Evolutionary conservation across 1,284 basidiomycete species (phyloP), one percentile per base, ranked within the genome.

Genomic region (Cutaneotrichosporon mucoides): DNA sequence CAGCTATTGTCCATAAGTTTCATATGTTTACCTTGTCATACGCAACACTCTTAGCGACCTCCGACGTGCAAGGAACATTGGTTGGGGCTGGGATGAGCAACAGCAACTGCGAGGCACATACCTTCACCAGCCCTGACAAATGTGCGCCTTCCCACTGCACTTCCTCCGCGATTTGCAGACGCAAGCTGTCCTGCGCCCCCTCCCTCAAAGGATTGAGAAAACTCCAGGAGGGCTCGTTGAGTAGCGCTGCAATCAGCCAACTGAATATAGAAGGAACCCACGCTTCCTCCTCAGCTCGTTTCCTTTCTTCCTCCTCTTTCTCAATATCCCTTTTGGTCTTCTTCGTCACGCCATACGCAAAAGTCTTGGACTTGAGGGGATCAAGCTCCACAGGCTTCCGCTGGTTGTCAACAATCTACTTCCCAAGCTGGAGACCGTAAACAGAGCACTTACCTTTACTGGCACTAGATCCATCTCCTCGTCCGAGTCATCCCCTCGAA

Each of bases 221-320:
- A 62, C 58, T 61, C 63, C 42, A 49, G 48, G 4, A 62, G 53
- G 3, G 58, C 60, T 11, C 47, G 47, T 13, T 43, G 36, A 15
- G 57, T 51, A 11, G 50, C 42, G 15, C 55, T 56, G 41, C 33
- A 33, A 10, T 48, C 9, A 15, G 11, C 16, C 13, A 38, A 10
- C 16, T 13, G 11, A 37, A 33, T 8, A 33, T 15, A 13, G 24
- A 24, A 36, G 35, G 50, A 16, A 64, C 74, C 43, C 43, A 77
- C 77, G 73, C 64, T 66, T 86, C 84, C 60, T 88, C 88, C 70
- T 93, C 91, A 68, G 89, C 87, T 72, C 90, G 86, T 66, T 82
- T 85, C 72, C 86, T 86, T 79, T 92, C 93, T 38, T 88, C 89
- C 58, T 90, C 89, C 49, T 90, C 92, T 52, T 86, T 86, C 73